Base-by-base conservation (phyloP, 2,329 filamentous ascomycete genomes). In the Alternaria hordeiaustralica region DNA sequence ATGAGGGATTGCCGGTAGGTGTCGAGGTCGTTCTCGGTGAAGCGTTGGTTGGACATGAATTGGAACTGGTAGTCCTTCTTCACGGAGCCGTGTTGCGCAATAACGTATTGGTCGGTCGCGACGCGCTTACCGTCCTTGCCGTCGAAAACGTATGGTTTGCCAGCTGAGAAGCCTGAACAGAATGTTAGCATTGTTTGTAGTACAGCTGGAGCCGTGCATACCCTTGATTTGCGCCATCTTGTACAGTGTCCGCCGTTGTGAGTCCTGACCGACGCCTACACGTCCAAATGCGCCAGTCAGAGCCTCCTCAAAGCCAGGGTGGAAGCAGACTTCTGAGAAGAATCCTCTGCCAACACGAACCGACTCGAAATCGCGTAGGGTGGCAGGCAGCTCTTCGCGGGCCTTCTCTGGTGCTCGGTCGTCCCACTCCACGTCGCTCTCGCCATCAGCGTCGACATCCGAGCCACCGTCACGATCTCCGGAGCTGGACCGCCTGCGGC, bases 251-350 rank as follows among this genome's bases (percentile, higher is more conserved):
- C 90, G 84, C 4, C 91, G 90, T 5, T 88, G 92, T 21, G 89
- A 86, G 75, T 96, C 91, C 12, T 90, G 87, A 1, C 94, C 95
- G 60, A 97, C 88, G 66, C 90, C 92, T 68, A 98, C 89, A 55
- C 96, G 92, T 41, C 91, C 90, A 78, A 92, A 99, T 79, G 94
- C 96, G 55, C 93, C 93, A 15, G 85, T 88, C 73, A 97, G 92
- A 28, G 91, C 87, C 9, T 91, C 84, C 60, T 97, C 92, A 70
- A 99, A 97, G 5, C 90, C 90, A 11, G 96, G 96, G 71, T 94
- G 95, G 83, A 97, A 97, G 85, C 94, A 97, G 59, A 97, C 91
- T 74, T 95, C 89, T 7, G 92, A 91, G 78, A 99, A 97, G 75
- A 94, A 92, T 70, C 88, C 91, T 66, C 96, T 89, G 54, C 94